Evolutionary conservation across 2,329 filamentous ascomycete genomes (phyloP), one percentile per base, ranked within the genome.

Genomic region (Pezizomycotina sp.): DNA sequence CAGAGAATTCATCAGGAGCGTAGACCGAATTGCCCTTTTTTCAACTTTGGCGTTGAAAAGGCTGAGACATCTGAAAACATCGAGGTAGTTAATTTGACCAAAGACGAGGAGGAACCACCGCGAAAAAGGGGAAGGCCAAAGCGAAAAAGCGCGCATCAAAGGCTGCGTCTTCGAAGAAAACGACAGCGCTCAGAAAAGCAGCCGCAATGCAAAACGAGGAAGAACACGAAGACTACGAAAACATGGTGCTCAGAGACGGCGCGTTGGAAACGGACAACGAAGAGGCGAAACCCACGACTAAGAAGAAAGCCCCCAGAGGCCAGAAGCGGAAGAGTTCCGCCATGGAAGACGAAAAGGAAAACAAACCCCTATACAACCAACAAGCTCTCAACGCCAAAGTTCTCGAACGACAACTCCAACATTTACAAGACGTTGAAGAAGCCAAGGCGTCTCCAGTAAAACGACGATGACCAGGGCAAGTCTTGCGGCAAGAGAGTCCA

Each of bases 241-340:
- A 54, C 9, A 49, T 52, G 21, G 39, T 49, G 3, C 22, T 16
- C 6, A 14, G 20, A 21, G 9, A 5, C 18, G 32, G 24, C 10
- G 15, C 23, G 3, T 10, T 8, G 9, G 18, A 35, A 19, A 28
- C 4, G 6, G 21, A 37, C 22, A 22, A 18, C 9, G 30, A 24
- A 7, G 27, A 38, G 8, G 20, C 40, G 23, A 36, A 38, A 19
- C n/a, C n/a, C n/a, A n/a, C n/a, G n/a, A n/a, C n/a, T n/a, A n/a
- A n/a, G n/a, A n/a, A n/a, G n/a, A 49, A 48, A 28, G 22, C 31
- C 7, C 27, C 35, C 4, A 52, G 56, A 31, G 71, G 70, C 19
- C 71, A 64, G 52, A 82, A 81, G 54, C 64, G 76, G 42, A 55
- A 60, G 3, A 80, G 73, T 18, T 39, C 34, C 7, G 37, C 33